Base-by-base conservation (phyloP, 805 yeast genomes). In the Wickerhamiella kazuoi region DNA sequence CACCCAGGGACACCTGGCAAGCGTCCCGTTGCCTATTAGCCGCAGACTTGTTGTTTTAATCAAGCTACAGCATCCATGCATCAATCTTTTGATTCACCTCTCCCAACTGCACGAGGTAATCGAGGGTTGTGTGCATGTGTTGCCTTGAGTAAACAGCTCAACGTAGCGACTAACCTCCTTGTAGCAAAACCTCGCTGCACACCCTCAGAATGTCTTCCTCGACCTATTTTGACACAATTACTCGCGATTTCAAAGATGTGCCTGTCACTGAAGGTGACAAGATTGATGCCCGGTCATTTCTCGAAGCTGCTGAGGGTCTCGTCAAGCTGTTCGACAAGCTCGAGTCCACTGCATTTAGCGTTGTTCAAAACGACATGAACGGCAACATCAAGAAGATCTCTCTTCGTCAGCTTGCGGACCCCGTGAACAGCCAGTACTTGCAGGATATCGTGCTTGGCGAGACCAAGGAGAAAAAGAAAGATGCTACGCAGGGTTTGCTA, bases 401-500 rank as follows among this genome's bases (percentile, higher is more conserved):
- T 47, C 64, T 73, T 35, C 71, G 76, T 53, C 66, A 77, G 46
- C 65, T 75, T 43, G 67, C 74, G 6, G 69, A 74, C 41, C 93
- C 93, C 34, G 70, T 63, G 30, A 60, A 62, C 40, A 66, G 79
- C 21, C 54, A 63, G n/a, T 76, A 93, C 20, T 67, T 83, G 50
- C 93, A 84, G 62, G 83, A 71, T 44, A 65, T 83, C 55, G 77
- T 84, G 26, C 61, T 79, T 44, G 64, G 74, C 41, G 95, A 83
- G 64, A 75, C 72, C 33, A 68, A 66, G 30, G 72, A 72, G 47
- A 72, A 72, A 59, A 61, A 63, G 40, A 79, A 76, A 58, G 74
- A 76, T 44, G 93, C 94, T 31, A 83, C 94, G 11, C 94, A 84
- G 61, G 95, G 93, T 30, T 69, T 83, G 48, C 62, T 83, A 50